Base-by-base conservation (phyloP, 2,329 filamentous ascomycete species). In the Clarireedia hainanense region DNA sequence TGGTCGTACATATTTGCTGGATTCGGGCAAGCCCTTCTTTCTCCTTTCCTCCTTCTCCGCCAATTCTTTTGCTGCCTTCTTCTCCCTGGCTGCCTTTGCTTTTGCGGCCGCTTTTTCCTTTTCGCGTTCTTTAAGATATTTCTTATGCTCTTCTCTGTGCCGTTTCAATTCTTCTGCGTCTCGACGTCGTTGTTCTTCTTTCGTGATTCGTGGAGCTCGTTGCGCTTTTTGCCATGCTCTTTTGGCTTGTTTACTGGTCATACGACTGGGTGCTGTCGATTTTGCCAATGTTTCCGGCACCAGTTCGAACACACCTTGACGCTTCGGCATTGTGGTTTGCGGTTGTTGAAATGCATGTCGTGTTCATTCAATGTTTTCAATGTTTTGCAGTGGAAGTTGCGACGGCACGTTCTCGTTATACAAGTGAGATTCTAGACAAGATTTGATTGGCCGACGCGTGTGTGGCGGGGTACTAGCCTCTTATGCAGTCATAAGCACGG, bases 21-120 rank as follows among this genome's bases (percentile, higher is more conserved):
- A 72, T 4, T 82, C 68, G 14, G 81, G 81, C 57, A 80, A 56
- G 0, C 80, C 78, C 53, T 72, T 75, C 59, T 72, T 76, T 63
- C 70, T 78, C 69, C 75, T 80, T 51, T 72, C 74, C n/a, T 77
- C 74, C 46, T 69, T 71, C 57, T 77, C 75, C 6, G 73, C 73
- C 26, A 73, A 66, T 49, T 80, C 79, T 63, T 77, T 81, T 15
- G 75, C 77, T 57, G 75, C 77, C 67, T 80, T 83, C 68, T 75
- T 79, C 40, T 84, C 80, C 24, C 80, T 69, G 2, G 74, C 73
- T 7, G 72, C 65, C 52, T 73, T 74, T 2, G 80, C 80, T 57
- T 76, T 76, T 3, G 72, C 62, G 76, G 78, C 65, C 73, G 76
- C 63, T 78, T 78, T 24, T 76, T 72, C 63, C 78, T 78, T 64